Evolutionary conservation across 2,329 filamentous ascomycete species (phyloP), one percentile per base, ranked within the genome.

Genomic region (Trichoderma gracile): DNA sequence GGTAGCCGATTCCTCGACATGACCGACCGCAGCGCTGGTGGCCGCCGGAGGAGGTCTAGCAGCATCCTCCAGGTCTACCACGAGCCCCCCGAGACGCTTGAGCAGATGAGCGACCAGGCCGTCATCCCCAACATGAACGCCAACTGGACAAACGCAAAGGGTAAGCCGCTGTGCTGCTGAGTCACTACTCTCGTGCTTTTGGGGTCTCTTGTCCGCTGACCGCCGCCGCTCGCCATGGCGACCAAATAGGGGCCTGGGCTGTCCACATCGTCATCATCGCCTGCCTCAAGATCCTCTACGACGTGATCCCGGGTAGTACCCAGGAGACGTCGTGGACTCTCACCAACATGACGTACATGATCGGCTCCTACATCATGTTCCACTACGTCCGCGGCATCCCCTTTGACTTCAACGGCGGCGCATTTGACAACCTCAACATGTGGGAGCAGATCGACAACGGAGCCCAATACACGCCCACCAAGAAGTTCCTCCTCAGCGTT

Each of bases 401-500:
- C 6, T 99, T 99, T 75, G 95, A 99, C 78, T 99, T 99, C 85
- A 99, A 99, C 76, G 90, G 92, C 64, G 95, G 95, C 66, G 95
- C 95, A 71, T 99, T 98, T 78, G 95, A 99, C 83, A 98, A 99
- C 78, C 85, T 99, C 74, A 99, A 98, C 81, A 98, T 99, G 95
- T 99, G 95, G 95, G 95, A 99, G 82, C 95, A 99, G 81, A 99
- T 99, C 77, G 95, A 99, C 82, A 96, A 98, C 73, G 95, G 95
- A 53, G 95, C 95, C 72, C 95, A 99, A 78, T 99, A 98, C 81
- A 99, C 95, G 0, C 95, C 95, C 4, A 92, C 95, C 69, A 99
- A 99, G 84, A 99, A 99, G 79, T 99, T 99, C 74, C 83, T 99
- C 66, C 88, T 98, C 71, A 92, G 90, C 73, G 94, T 98, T 40